Base-by-base conservation (phyloP, 768 basidiomycete species). In the Collybia sordida region DNA sequence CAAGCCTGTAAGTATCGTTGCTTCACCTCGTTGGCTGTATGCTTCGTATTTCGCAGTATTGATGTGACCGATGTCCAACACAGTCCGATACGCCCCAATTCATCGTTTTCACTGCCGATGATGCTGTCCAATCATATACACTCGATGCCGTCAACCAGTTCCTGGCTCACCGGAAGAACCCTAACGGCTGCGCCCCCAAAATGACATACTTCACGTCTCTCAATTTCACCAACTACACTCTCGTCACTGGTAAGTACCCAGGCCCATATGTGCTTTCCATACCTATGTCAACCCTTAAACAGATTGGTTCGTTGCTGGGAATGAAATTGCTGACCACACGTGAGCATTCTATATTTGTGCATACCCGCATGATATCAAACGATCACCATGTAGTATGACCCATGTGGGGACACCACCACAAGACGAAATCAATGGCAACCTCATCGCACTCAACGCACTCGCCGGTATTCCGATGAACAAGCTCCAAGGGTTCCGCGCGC, bases 291-390 rank as follows among this genome's bases (percentile, higher is more conserved):
- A 36, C 49, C 39, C 14, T 21, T 45, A 36, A 53, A 17, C 72
- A 71, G 86, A 89, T 64, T 90, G 85, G 86, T 90, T 71, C 63
- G 87, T 89, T 24, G 85, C 83, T 3, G 89, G 89, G 18, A 90
- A 90, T 62, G 90, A 92, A 63, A 90, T 92, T 55, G 86, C 85
- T 24, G 86, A 88, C 67, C 84, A 86, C 62, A 85, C 86, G 81
- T 85, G 65, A 58, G 81, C 72, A 37, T 52, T 38, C 45, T 40
- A 41, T 50, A 38, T 37, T 41, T 31, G 21, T 21, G 18, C 21
- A 1, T 35, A n/a, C 14, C 12, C 37, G 11, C 24, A 38, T 21
- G 47, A 31, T 12, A 44, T 41, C 34, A 38, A 7, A 22, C 15
- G 11, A 21, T 47, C 17, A 19, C 6, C 2, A 12, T 15, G 43